phyloP scores from a whole-genome alignment of 1,139 yeast genomes.

The Lizanozyma gosingica region DNA sequence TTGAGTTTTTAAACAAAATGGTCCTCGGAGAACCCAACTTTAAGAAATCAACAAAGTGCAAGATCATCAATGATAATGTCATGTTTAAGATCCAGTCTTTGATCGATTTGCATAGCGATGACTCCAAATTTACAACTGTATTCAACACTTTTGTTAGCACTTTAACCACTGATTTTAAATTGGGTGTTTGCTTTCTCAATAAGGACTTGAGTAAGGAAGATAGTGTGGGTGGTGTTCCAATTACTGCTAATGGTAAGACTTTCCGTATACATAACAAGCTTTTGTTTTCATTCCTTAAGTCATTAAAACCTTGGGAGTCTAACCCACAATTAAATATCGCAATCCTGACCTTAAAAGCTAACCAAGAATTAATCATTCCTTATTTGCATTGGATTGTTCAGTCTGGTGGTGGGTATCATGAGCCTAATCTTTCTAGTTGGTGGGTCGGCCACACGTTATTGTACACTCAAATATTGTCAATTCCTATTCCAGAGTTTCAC shows the following conservation, averaged over 20 bases:
- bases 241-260: slow-evolving; percentile 34
- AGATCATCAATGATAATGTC: slow-evolving; percentile 72
- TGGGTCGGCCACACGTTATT: slow-evolving; percentile 73
- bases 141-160: background rate
- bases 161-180: background rate
- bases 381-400: slow-evolving; percentile 50
- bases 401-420: slow-evolving; percentile 52
- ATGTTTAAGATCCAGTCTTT: slow-evolving; percentile 29
- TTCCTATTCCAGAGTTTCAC: slow-evolving; percentile 37
- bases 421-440: slow-evolving; percentile 67
- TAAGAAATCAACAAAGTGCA: slow-evolving; percentile 62
- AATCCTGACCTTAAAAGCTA: slow-evolving; percentile 38
- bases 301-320: slow-evolving; percentile 78
- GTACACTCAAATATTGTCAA: slow-evolving; percentile 45
- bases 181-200: background rate
- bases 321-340: slow-evolving; percentile 50
- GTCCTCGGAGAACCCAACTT: slow-evolving; percentile 55
- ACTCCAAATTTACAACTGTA: background rate
- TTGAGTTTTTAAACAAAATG: slow-evolving; percentile 39
- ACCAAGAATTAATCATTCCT: slow-evolving; percentile 70
- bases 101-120: background rate
- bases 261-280: slow-evolving; percentile 61
- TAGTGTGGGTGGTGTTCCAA: slow-evolving; percentile 16
- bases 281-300: slow-evolving; percentile 51
- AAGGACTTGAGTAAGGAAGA: background rate